These are phyloP conservation scores for Phaeosphaeriaceae sp. DNA, from an alignment of 2,329 filamentous ascomycete species.

Conservation along the genomic window DNA sequence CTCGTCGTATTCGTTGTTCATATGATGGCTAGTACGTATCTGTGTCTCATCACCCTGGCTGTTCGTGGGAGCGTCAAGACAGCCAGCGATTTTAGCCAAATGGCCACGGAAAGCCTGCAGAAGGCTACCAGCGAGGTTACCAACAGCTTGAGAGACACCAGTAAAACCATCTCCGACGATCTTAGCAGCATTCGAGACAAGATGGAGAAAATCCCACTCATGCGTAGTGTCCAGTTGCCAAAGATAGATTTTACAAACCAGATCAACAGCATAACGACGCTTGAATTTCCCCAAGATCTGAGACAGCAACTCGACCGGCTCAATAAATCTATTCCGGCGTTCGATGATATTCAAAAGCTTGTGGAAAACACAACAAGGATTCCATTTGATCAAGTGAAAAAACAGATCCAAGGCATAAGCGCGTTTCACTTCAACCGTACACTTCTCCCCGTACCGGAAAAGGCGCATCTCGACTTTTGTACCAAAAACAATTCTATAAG, in stretches of 20 bases:
- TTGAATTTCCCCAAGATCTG: constrained; percentile 73
- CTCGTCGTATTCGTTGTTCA: constrained; percentile 93
- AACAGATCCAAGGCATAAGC: constrained; percentile 71
- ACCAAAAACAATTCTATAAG: constrained; percentile 82
- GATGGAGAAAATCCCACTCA: too few relatives aligned
- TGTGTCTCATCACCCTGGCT: constrained; percentile 85
- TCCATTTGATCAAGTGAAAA: constrained; percentile 82
- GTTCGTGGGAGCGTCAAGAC: constrained; percentile 79
- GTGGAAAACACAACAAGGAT: constrained; percentile 76
- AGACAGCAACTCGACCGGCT: constrained; percentile 72
- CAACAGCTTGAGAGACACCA: too few relatives aligned
- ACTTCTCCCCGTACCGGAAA: constrained; percentile 81
- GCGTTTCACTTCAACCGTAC: constrained; percentile 79
- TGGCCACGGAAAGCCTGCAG: constrained; percentile 68
- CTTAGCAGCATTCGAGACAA: too few relatives aligned
- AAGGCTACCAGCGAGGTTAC: constrained; percentile 60
- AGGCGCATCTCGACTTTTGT: constrained; percentile 85
- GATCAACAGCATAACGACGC: constrained; percentile 70
- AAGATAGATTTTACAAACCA: constrained; percentile 69
- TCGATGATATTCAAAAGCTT: constrained; percentile 81
- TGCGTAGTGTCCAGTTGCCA: too few relatives aligned
- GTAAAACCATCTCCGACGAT: too few relatives aligned
- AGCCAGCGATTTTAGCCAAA: constrained; percentile 66
- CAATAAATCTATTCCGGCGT: constrained; percentile 81
- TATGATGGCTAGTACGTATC: constrained; percentile 86